phyloP scores from a whole-genome alignment of 108 stramenopile genomes.

The Tribonema minus region DNA sequence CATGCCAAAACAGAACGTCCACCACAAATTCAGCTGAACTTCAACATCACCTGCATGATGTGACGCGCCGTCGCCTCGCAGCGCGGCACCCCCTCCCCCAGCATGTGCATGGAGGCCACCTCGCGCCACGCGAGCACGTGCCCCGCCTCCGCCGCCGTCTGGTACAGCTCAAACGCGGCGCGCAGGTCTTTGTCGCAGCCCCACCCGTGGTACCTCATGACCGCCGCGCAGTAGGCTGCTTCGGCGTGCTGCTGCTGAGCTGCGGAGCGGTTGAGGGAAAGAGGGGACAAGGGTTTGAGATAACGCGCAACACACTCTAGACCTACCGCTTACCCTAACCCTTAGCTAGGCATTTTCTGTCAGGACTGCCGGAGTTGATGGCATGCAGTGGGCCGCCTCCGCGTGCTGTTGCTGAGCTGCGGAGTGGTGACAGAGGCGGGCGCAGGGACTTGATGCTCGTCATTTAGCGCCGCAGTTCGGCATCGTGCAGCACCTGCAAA shows the following conservation, averaged over 20 bases:
- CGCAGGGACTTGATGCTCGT: too few relatives aligned
- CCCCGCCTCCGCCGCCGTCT: conserved; percentile 15
- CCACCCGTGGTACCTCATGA: conserved; percentile 12
- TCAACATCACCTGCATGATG: too few relatives aligned
- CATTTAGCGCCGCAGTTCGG: too few relatives aligned
- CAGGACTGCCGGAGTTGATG: neutral
- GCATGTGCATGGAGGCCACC: conserved; percentile 6
- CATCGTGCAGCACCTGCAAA: too few relatives aligned
- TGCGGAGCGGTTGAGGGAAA: neutral
- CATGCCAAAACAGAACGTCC: too few relatives aligned
- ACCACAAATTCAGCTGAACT: too few relatives aligned
- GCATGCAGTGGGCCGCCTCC: neutral
- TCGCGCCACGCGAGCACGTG: conserved; percentile 11
- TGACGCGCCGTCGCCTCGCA: conserved; percentile 21
- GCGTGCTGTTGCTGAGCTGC: neutral
- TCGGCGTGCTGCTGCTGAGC: conserved; percentile 6
- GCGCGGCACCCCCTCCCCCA: conserved; percentile 15
- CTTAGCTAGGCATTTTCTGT: neutral
- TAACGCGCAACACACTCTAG: neutral
- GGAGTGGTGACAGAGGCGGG: too few relatives aligned
- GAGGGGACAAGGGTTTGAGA: neutral
- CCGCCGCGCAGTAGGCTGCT: conserved; percentile 10
- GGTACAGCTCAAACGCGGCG: conserved; percentile 1
- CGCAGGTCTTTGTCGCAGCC: too few relatives aligned
- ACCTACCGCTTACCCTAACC: neutral